phyloP scores from a whole-genome alignment of 2,329 filamentous ascomycete genomes.

The Teratosphaeria nubilosa region DNA sequence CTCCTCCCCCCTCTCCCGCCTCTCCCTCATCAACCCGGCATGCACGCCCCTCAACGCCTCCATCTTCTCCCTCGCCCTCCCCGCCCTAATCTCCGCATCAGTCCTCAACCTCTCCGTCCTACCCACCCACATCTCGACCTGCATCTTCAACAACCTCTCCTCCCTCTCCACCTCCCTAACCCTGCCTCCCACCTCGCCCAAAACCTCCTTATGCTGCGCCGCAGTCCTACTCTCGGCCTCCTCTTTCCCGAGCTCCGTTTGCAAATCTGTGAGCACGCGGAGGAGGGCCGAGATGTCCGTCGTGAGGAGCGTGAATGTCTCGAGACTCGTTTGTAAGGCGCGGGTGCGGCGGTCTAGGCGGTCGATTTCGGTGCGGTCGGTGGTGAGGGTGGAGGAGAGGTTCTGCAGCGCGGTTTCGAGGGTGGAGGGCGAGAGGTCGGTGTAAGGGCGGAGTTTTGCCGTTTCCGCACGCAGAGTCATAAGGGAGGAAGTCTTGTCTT shows the following conservation, averaged over 20 bases:
- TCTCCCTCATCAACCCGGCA: constrained; percentile 70
- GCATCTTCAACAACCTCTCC: constrained; percentile 71
- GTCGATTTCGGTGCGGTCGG: constrained; percentile 79
- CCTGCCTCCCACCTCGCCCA: constrained; percentile 79
- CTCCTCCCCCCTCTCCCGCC: constrained; percentile 75
- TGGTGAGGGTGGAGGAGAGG: constrained; percentile 64
- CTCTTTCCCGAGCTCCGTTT: constrained; percentile 74
- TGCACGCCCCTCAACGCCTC: constrained; percentile 76
- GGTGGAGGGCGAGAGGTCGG: constrained; percentile 73
- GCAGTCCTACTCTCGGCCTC: constrained; percentile 81
- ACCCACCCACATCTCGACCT: constrained; percentile 76
- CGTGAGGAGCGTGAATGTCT: constrained; percentile 76
- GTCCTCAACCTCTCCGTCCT: constrained; percentile 74
- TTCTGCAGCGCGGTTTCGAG: constrained; percentile 76
- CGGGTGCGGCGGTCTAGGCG: constrained; percentile 76
- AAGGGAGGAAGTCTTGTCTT: constrained; percentile 61
- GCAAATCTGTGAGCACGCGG: constrained; percentile 79
- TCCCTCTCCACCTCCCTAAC: constrained; percentile 85
- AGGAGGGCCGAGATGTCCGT: constrained; percentile 81
- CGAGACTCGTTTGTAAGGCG: constrained; percentile 80
- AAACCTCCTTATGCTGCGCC: constrained; percentile 70
- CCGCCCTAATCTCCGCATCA: constrained; percentile 70
- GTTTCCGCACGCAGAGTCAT: constrained; percentile 72
- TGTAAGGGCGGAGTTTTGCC: constrained; percentile 82
- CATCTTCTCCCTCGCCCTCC: constrained; percentile 77